These are phyloP conservation scores for Cadophora malorum DNA, from an alignment of 2,329 filamentous ascomycete genomes.

Conservation along the genomic window DNA sequence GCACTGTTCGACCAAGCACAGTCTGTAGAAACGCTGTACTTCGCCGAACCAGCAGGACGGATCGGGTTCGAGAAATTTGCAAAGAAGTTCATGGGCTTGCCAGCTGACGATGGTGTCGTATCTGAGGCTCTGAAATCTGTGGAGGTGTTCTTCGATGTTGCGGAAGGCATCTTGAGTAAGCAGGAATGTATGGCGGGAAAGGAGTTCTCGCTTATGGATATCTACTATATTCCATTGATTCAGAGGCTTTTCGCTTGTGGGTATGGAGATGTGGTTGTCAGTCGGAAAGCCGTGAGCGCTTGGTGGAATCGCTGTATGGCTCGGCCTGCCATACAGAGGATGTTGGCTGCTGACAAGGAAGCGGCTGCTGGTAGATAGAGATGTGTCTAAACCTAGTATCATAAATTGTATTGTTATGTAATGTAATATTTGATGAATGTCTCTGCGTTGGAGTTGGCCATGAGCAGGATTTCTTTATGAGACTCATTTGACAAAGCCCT, in stretches of 20 bases:
- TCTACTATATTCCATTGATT: conserved; percentile 55
- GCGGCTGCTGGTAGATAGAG: conserved; percentile 38
- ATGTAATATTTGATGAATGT: neutral
- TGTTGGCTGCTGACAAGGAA: conserved; percentile 48
- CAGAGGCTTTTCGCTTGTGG: conserved; percentile 51
- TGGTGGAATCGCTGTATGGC: conserved; percentile 52
- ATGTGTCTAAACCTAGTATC: neutral
- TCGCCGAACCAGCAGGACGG: conserved; percentile 51
- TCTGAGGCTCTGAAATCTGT: conserved; percentile 48
- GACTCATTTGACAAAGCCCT: no score
- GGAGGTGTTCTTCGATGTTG: conserved; percentile 52
- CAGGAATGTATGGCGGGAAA: conserved; percentile 54
- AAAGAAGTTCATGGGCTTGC: conserved; percentile 52
- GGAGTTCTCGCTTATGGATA: conserved; percentile 52
- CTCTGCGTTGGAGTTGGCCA: neutral
- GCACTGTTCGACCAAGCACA: conserved; percentile 54
- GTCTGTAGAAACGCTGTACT: conserved; percentile 51
- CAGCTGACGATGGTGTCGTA: conserved; percentile 51
- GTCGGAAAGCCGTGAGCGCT: conserved; percentile 48
- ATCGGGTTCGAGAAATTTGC: conserved; percentile 54
- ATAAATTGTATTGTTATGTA: neutral
- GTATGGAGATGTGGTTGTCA: conserved; percentile 47
- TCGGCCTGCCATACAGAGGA: conserved; percentile 48
- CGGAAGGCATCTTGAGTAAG: conserved; percentile 49
- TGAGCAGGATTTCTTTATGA: neutral